phyloP scores from a whole-genome alignment of 805 yeast genomes.

The Pichia heedii region DNA sequence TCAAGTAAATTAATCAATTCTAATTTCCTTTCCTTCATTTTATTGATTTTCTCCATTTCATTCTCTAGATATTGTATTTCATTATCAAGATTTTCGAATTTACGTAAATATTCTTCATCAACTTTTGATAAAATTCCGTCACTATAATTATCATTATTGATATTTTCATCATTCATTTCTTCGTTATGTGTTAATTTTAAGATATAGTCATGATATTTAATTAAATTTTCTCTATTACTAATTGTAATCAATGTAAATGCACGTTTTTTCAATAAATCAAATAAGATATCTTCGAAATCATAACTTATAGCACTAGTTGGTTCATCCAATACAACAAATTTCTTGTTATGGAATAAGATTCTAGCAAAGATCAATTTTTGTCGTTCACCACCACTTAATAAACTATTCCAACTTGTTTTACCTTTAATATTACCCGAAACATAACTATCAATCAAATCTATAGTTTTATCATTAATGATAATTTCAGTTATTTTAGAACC shows the following conservation, averaged over 20 bases:
- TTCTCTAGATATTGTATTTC: conserved; percentile 62
- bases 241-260: conserved; percentile 73
- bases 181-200: conserved; percentile 57
- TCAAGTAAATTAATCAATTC: conserved; percentile 48
- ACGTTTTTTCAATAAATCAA: conserved; percentile 61
- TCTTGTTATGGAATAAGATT: conserved; percentile 68
- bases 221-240: conserved; percentile 72
- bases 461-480: conserved; percentile 19
- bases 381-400: conserved; percentile 94
- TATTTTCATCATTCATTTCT: conserved; percentile 28
- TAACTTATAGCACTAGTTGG: conserved; percentile 89
- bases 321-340: conserved; percentile 80
- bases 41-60: conserved; percentile 49
- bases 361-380: conserved; percentile 87
- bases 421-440: conserved; percentile 20
- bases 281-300: conserved; percentile 81
- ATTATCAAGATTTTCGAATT: conserved; percentile 58
- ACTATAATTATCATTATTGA: neutral
- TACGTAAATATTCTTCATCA: conserved; percentile 20
- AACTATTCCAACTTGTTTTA: conserved; percentile 59
- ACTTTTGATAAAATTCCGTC: conserved; percentile 20
- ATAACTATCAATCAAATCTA: conserved; percentile 21
- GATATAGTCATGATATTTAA: conserved; percentile 75
- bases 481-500: conserved; percentile 18
- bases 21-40: conserved; percentile 49